These are phyloP conservation scores for Anisodus acutangulus DNA, from an alignment of 257 asterid genomes.

Conservation along the genomic window DNA sequence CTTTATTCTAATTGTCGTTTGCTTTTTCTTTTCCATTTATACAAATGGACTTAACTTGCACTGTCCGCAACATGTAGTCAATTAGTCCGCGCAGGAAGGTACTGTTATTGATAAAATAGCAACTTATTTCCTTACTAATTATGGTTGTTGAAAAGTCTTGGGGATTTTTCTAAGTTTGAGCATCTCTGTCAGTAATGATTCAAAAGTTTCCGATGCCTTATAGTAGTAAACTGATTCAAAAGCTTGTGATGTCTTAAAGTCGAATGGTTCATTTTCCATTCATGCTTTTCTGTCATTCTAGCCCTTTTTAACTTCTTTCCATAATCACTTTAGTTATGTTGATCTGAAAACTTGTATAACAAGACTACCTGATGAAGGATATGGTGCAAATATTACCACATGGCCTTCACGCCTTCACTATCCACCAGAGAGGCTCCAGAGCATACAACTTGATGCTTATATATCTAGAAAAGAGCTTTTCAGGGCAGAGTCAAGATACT, in stretches of 20 bases:
- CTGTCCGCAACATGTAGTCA: not conserved
- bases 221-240: too few species aligned
- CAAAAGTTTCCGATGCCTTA: too few species aligned
- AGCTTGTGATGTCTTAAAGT: too few species aligned
- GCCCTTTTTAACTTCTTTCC: conserved; percentile 8
- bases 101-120: not conserved
- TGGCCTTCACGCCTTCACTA: conserved; percentile 86
- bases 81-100: not conserved
- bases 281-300: not conserved
- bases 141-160: not conserved
- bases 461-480: conserved; percentile 77
- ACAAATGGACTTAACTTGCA: not conserved
- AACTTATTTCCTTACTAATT: not conserved
- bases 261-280: not conserved
- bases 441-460: conserved; percentile 76
- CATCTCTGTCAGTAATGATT: not conserved
- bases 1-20: not conserved
- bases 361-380: conserved; percentile 73
- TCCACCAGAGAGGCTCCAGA: conserved; percentile 93
- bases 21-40: not conserved
- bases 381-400: conserved; percentile 68
- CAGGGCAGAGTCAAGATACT: conserved; percentile 72
- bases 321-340: conserved; percentile 61
- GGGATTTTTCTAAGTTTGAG: not conserved
- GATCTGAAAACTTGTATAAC: conserved; percentile 77